A percentile compares a stretch with the other conserved stretches of the same genome.
These are phyloP conservation scores for Chaetoscypha palmicola DNA, from an alignment of 2,329 filamentous ascomycete genomes.

Conservation along the genomic window DNA sequence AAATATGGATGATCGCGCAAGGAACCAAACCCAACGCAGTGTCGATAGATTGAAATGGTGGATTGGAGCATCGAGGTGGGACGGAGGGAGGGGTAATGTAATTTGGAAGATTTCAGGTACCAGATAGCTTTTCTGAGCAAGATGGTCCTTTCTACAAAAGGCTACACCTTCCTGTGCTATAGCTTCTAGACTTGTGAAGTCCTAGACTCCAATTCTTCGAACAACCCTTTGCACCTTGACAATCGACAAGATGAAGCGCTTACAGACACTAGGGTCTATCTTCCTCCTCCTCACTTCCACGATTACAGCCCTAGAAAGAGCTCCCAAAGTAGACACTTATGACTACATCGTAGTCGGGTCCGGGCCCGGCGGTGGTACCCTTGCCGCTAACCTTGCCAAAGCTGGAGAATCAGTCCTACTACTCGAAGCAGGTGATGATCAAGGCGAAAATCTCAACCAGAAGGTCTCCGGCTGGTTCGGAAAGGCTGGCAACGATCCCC, in stretches of 20 bases:
- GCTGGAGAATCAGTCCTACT: constrained; percentile 46
- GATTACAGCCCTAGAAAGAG: neutral
- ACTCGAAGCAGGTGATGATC: constrained; percentile 47
- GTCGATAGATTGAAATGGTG: too few relatives aligned
- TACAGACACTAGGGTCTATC: neutral
- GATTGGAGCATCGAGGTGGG: too few relatives aligned
- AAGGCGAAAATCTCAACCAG: constrained; percentile 36
- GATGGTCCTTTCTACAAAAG: neutral
- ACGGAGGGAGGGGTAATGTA: too few relatives aligned
- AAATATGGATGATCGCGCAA: too few relatives aligned
- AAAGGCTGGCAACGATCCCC: constrained; percentile 40
- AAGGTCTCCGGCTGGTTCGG: constrained; percentile 42
- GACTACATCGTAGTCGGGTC: constrained; percentile 39
- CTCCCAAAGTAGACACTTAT: constrained; percentile 1
- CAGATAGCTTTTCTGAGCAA: neutral
- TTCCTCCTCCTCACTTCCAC: neutral
- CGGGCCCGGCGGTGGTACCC: constrained; percentile 43
- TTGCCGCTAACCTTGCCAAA: constrained; percentile 43
- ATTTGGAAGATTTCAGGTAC: neutral
- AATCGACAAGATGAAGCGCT: neutral
- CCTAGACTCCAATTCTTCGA: neutral
- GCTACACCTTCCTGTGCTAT: neutral
- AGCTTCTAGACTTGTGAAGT: neutral
- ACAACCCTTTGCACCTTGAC: neutral
- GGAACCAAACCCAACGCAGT: too few relatives aligned